These are phyloP conservation scores for Schizosaccharomyces osmophilus DNA, from an alignment of 805 yeast genomes.

Conservation along the genomic window DNA sequence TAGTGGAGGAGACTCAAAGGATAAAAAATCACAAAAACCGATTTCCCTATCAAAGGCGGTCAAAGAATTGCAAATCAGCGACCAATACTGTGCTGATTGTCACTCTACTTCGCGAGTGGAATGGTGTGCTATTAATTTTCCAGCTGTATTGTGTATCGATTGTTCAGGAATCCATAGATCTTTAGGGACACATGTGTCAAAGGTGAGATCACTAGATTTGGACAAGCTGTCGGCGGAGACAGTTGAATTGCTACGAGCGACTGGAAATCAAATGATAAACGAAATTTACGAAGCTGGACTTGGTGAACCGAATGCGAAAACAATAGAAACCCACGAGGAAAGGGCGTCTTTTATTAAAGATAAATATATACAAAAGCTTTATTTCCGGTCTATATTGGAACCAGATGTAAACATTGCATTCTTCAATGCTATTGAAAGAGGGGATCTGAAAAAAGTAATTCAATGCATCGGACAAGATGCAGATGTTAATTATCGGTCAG, in stretches of 20 bases:
- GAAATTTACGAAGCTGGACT: slow-evolving; percentile 30
- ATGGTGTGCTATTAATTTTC: slow-evolving; percentile 61
- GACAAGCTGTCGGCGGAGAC: slow-evolving; percentile 46
- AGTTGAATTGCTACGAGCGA: slow-evolving; percentile 29
- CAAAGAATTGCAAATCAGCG: slow-evolving; percentile 20
- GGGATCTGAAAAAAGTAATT: slow-evolving; percentile 12
- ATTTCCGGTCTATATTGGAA: slow-evolving; percentile 12
- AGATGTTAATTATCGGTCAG: slow-evolving; percentile 6
- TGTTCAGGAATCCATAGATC: slow-evolving; percentile 80
- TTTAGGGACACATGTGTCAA: slow-evolving; percentile 59
- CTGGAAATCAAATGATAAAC: slow-evolving; percentile 32
- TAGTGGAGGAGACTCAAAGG: neutral
- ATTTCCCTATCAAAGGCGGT: slow-evolving; percentile 3
- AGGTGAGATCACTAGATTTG: slow-evolving; percentile 50
- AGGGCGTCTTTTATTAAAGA: neutral
- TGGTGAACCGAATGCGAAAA: neutral
- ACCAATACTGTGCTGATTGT: slow-evolving; percentile 59
- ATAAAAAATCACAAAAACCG: neutral
- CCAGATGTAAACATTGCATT: slow-evolving; percentile 14
- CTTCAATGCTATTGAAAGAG: slow-evolving; percentile 14
- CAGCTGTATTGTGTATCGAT: slow-evolving; percentile 52
- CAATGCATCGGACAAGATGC: slow-evolving; percentile 19
- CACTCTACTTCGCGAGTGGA: slow-evolving; percentile 39
- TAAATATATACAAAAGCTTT: slow-evolving; percentile 38
- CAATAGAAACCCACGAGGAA: neutral